Evolutionary conservation across 1,139 yeast species (phyloP), one percentile per base, ranked within the genome.

Genomic region (Chernovozyma sophiae-reginae): DNA sequence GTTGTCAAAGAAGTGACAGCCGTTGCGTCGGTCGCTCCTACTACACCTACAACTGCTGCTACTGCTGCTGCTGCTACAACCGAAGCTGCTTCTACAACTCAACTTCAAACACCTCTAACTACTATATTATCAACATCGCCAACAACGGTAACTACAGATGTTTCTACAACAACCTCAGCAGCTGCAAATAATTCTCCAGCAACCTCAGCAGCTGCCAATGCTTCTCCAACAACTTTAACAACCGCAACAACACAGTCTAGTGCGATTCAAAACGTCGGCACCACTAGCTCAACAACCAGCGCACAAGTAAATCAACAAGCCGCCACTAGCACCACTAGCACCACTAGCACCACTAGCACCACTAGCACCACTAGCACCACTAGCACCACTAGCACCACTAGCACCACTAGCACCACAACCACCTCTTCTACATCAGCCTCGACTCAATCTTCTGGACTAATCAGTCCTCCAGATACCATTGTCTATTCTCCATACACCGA

Each of bases 401-500:
- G 38, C 18, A 33, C 33, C 39, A 24, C 34, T 11, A 30, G 42
- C 7, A 7, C 44, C 3, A 37, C 50, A 18, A 36, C 52, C n/a
- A 48, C 57, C 15, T 44, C 50, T 12, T 39, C 61, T 16, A 11
- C 44, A 15, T 41, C 58, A 8, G 43, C 60, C 25, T 50, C 65
- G 16, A 13, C 41, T 12, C 20, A 34, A 12, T 28, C 43, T 19
- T 27, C 44, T 18, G 53, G 46, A 27, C 29, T 39, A 22, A 46
- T 61, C 20, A 25, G 55, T 16, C 50, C 68, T 32, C 90, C 90
- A 40, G 58, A 66, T 33, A 74, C 79, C 24, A 68, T 83, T 39
- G 86, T 79, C 25, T 89, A 89, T 69, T 81, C 92, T 25, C 97
- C 97, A 25, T 89, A 86, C 65, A 72, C 74, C 40, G 61, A 77